Base-by-base conservation (phyloP, 2,329 filamentous ascomycete species). In the Beauveria sp. region DNA sequence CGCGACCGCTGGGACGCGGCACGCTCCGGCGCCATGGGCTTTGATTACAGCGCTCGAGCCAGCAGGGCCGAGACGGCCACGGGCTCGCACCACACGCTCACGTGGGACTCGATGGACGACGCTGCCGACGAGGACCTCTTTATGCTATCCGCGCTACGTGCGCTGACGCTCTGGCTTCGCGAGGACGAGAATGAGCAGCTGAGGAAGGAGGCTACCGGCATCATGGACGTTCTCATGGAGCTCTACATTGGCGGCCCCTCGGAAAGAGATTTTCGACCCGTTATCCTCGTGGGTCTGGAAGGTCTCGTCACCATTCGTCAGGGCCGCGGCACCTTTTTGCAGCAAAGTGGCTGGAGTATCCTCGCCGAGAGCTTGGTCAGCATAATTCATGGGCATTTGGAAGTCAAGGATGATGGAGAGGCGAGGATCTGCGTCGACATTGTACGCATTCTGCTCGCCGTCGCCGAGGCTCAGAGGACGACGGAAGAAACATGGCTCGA, bases 1-100 rank as follows among this genome's bases (percentile, higher is more conserved):
- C 81, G 86, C 46, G 87, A 90, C 67, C 76, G 86, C n/a, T 89
- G 84, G 84, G 87, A 90, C 67, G 84, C 83, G 5, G 81, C 83
- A 2, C 75, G 83, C n/a, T 81, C 84, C 3, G 86, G 85, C 12
- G 82, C 83, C 7, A 79, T 81, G 69, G 85, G 85, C 3, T 69
- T 88, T 7, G 83, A 88, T 66, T 81, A 80, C 1, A 79, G 81
- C 10, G 83, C 84, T 5, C 79, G 84, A 40, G 63, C 68, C 2
- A 75, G 73, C 14, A 72, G 72, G 2, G 71, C 78, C 16, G 73
- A 79, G 44, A 79, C 79, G 2, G 72, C 72, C 16, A 73, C 73
- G 14, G 81, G 81, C 1, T 76, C 72, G 18, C 74, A 73, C 28
- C 73, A 77, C 30, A 80, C 80, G 0, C 72, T 87, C 16, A 76